A percentile compares a stretch with the other conserved stretches of the same genome.
Evolutionary conservation across 306 rosid species (phyloP).

Genomic region (Begonia loranthoides): DNA sequence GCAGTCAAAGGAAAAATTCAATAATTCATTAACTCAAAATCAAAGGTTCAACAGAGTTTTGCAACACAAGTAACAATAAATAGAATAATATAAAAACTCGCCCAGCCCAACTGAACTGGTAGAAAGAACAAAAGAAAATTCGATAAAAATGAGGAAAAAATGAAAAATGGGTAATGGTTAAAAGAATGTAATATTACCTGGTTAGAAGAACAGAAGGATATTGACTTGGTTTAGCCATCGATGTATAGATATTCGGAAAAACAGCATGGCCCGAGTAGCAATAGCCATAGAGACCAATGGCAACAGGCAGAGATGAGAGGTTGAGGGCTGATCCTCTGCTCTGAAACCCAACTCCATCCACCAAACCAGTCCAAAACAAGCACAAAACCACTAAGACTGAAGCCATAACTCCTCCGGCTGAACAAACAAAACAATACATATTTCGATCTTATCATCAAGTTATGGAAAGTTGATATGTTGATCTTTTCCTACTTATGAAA

Average conservation of each 20-base stretch:
- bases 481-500: too few species aligned
- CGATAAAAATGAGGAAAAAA: too few species aligned
- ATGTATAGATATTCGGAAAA: conserved; percentile 84
- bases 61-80: too few species aligned
- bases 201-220: conserved; percentile 62
- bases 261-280: conserved; percentile 99
- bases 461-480: too few species aligned
- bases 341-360: conserved; percentile 58
- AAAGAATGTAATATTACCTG: conserved; percentile 30
- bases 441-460: too few species aligned
- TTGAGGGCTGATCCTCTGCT: conserved; percentile 61
- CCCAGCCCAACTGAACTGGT: too few species aligned
- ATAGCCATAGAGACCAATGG: conserved; percentile 91
- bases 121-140: too few species aligned
- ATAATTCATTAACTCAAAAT: too few species aligned
- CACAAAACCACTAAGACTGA: conserved; percentile 61
- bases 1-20: too few species aligned
- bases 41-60: too few species aligned
- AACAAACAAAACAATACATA: background rate
- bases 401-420: conserved; percentile 93
- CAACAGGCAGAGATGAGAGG: conserved; percentile 70
- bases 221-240: conserved; percentile 71
- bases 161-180: too few species aligned
- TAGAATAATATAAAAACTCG: too few species aligned
- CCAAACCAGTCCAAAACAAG: conserved; percentile 67